Conservation (phyloP, 768 basidiomycete genomes). For the Lactarius deliciosus region DNA sequence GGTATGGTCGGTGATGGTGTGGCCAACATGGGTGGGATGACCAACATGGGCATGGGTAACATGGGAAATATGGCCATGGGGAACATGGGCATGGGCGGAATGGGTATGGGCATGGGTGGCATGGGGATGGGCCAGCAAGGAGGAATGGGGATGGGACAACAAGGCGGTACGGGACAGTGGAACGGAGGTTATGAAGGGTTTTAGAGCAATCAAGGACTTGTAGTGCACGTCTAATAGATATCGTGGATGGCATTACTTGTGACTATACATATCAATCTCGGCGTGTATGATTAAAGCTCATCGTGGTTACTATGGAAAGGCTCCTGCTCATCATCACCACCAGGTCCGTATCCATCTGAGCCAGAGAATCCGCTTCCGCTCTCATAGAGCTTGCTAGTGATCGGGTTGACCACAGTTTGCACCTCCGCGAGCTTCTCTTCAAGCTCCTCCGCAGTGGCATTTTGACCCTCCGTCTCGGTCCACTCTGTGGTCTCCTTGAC, state of each 20-base stretch:
- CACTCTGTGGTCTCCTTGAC: conserved; percentile 91
- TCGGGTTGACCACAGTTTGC: conserved; percentile 44
- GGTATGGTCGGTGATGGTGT: conserved; percentile 32
- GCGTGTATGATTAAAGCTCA: conserved; percentile 38
- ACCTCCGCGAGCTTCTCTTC: conserved; percentile 76
- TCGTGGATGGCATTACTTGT: conserved; percentile 14
- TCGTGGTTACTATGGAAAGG: conserved; percentile 44
- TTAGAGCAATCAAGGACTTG: not conserved
- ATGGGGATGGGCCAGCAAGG: conserved; percentile 29
- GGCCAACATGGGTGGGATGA: conserved; percentile 29
- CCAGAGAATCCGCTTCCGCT: conserved; percentile 14
- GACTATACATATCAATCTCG: conserved; percentile 19
- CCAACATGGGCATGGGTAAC: conserved; percentile 31
- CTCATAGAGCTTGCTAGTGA: conserved; percentile 46
- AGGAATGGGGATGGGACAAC: conserved; percentile 30
- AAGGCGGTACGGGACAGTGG: conserved; percentile 22
- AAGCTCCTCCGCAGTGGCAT: conserved; percentile 80
- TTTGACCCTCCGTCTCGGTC: conserved; percentile 81
- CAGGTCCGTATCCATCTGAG: conserved; percentile 31
- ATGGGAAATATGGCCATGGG: conserved; percentile 31
- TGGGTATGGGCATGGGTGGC: conserved; percentile 28
- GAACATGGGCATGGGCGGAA: conserved; percentile 24
- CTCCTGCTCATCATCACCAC: conserved; percentile 41
- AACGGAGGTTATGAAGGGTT: conserved; percentile 30
- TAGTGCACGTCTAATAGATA: conserved; percentile 9